Percentiles rank a stretch among this genome's conserved stretches.
Evolutionary conservation across 768 basidiomycete genomes (phyloP).

Genomic region (Clavaria fumosa): DNA sequence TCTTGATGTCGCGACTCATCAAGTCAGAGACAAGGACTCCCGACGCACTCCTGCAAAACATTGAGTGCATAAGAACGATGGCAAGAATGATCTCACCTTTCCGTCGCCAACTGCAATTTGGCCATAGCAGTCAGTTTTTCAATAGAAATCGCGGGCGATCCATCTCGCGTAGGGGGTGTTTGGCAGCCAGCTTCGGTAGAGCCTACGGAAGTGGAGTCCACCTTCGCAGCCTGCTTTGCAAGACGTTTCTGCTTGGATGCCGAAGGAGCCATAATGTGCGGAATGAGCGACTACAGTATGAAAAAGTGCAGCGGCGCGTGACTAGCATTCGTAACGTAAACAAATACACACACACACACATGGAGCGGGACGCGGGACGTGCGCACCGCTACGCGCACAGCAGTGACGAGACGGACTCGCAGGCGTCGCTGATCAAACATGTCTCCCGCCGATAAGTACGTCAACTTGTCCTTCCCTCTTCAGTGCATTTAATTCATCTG

Average conservation of each 20-base stretch:
- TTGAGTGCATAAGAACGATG: background rate
- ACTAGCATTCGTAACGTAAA: no score
- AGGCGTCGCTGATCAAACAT: no score
- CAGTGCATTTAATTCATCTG: no score
- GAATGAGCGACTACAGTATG: no score
- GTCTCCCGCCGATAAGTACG: no score
- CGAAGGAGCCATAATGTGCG: conserved; percentile 74
- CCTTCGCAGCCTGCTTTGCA: conserved; percentile 72
- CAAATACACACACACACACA: no score
- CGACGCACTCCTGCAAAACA: conserved; percentile 52
- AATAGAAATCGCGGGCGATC: conserved; percentile 72
- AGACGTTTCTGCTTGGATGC: conserved; percentile 86
- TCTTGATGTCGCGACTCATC: conserved; percentile 94
- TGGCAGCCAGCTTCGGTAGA: conserved; percentile 57
- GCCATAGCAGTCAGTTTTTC: conserved; percentile 76
- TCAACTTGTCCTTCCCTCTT: no score
- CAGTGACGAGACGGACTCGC: no score
- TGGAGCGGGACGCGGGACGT: no score
- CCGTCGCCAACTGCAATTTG: conserved; percentile 78
- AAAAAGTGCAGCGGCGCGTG: no score
- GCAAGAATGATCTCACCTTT: conserved; percentile 43
- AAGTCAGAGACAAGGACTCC: conserved; percentile 89
- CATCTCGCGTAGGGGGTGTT: conserved; percentile 69
- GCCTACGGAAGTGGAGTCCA: conserved; percentile 37
- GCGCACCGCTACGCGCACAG: no score